Base-by-base conservation (phyloP, 495 filamentous ascomycete genomes). In the Articulospora tetracladia region DNA sequence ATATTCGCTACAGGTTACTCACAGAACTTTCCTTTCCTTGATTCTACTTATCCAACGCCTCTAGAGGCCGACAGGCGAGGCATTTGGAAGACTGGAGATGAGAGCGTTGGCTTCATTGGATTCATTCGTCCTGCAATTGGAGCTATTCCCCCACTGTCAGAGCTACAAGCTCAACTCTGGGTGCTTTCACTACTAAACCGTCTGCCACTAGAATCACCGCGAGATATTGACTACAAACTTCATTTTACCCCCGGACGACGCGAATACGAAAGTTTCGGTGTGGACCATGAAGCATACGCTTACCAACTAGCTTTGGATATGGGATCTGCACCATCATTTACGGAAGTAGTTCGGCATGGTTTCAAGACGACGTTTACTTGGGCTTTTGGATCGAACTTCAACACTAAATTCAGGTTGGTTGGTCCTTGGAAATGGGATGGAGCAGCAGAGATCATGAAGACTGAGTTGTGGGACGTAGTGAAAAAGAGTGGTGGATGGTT, bases 131-230 rank as follows among this genome's bases (percentile, higher is more conserved):
- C 78, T 0, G 70, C 70, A 28, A 68, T 80, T 7, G 77, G 59
- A 12, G 78, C 77, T 0, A 79, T 80, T 26, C 78, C 78, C 3
- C 77, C 77, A 0, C 65, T 80, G 13, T 61, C 74, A 11, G 77
- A 79, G 56, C 69, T 78, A 60, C 77, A 80, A 52, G 74, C 77
- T 0, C 73, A 76, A 67, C 69, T 76, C 17, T 80, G 76, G 75
- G 63, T 65, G 1, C 59, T 62, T 11, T 57, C 60, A 26, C 67
- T 76, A 15, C 55, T 76, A 23, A 62, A 70, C n/a, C 49, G 68
- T n/a, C 58, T 77, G 17, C 51, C 67, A 24, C 4, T n/a, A 50
- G 11, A 2, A 1, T 59, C 68, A 48, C 61, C 63, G 24, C 69
- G 34, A n/a, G 53, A 56, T 41, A 55, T 55, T 3, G n/a, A 76